Evolutionary conservation across 306 rosid species (phyloP), one percentile per base, ranked within the genome.

Genomic region (Cucurbita argyrosperma): DNA sequence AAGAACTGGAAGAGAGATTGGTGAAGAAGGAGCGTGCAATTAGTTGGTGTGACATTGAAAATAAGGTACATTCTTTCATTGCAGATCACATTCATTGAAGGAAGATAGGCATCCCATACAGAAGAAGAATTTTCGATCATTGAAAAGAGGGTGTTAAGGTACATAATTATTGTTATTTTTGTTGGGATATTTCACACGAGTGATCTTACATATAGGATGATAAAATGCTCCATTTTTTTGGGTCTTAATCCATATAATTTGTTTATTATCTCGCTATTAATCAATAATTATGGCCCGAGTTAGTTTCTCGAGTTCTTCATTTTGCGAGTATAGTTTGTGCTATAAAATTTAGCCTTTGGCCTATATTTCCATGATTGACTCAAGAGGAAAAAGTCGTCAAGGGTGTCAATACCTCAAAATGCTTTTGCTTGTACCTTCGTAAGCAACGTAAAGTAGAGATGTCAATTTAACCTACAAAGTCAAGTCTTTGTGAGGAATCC

Each of bases 1-100:
- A 58, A 55, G 81, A 83, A 38, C 85, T 85, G 92, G 79, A 88
- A 39, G 86, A 82, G 79, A 84, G 88, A 74, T 79, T 52, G 7
- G 83, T 82, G 64, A 79, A 66, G 75, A 81, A 88, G 80, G 88
- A 82, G 61, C 82, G 66, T 10, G 85, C 84, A 8, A 40, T 84
- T 42, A 87, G 90, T 83, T 87, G 86, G 88, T 75, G 85, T 42
- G 89, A 86, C 77, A 83, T 83, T 78, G 91, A 79, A 75, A 82
- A 80, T 62, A 63, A 84, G 53, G 80, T 88, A 55, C 84, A 88
- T 73, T 74, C 86, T 79, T 85, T 88, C 79, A 81, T 86, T 10
- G 83, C 82, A 76, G 76, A 56, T 80, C 80, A 74, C 90, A 89
- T 76, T 87, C 92, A 60, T 37, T 58, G 80, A 87, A 85, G 79